Base-by-base conservation (phyloP, 805 yeast species). In the Cyberlindnera maritima region DNA sequence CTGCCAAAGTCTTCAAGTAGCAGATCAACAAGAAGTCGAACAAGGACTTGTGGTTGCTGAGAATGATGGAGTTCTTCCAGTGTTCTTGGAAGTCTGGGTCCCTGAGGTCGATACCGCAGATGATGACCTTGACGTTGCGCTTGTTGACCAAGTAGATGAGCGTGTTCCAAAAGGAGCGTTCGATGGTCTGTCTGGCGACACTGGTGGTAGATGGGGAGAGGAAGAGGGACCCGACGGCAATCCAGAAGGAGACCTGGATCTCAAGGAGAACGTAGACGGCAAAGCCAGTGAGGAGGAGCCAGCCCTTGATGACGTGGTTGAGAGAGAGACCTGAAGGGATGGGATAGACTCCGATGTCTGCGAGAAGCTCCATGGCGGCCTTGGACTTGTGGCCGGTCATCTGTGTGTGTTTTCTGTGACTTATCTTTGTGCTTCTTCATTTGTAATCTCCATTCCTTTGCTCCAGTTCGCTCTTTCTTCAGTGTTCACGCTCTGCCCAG, bases 1-100 rank as follows among this genome's bases (percentile, higher is more conserved):
- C 57, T 17, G 64, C 62, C 39, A 58, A 47, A 4, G 57, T 61
- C 18, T 59, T 58, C 41, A 73, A 45, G 38, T 63, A 60, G 33
- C 63, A 62, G n/a, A 87, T 65, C 19, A 84, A 65, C 18, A 81
- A 57, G 60, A 82, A 80, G 61, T 89, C 96, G 13, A 80, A 76
- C 9, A 84, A 55, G 0, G 94, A 83, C 42, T 72, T 72, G 61
- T 89, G 96, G 57, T 88, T 89, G 42, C 79, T 65, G 41, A 67
- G 26, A 47, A 69, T 42, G 45, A 62, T 21, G 43, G 74, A 75
- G 26, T 64, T 57, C 47, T 68, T 69, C 41, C 69, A 49, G 4
- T 56, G 47, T 6, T 51, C 51, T 29, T 51, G 55, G 9, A 41
- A 37, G 12, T 33, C 48, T n/a, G 52, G 51, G 23, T 58, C 60